phyloP scores from a whole-genome alignment of 441 rosid genomes.

The Arabidopsis hybrid region DNA sequence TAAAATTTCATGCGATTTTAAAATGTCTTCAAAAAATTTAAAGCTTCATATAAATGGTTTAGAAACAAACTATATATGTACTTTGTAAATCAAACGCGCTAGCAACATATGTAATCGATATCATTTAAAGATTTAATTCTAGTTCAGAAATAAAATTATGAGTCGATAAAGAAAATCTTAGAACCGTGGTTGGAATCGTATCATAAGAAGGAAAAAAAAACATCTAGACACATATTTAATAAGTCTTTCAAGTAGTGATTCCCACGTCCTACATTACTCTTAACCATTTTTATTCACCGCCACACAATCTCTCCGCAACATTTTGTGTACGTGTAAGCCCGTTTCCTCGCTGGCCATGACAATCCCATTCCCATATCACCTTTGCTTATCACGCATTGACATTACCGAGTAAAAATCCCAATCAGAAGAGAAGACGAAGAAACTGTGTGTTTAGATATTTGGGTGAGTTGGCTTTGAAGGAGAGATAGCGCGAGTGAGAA shows the following conservation, averaged over 20 bases:
- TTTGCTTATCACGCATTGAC: slow-evolving; percentile 25
- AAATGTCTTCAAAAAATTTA: not conserved
- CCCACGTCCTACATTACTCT: slow-evolving; percentile 31
- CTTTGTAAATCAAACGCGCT: too few species aligned
- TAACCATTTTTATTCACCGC: slow-evolving; percentile 13
- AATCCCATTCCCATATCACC: not conserved
- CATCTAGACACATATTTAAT: not conserved
- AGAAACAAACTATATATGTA: not conserved
- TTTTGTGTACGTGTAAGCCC: not conserved
- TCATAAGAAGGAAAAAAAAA: not conserved
- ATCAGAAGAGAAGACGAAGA: not conserved
- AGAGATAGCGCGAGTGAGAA: slow-evolving; percentile 38
- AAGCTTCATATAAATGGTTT: not conserved
- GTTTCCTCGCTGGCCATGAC: not conserved
- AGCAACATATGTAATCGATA: too few species aligned
- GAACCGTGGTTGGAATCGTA: not conserved
- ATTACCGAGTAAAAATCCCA: not conserved
- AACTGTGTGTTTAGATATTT: not conserved
- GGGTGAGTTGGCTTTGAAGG: slow-evolving; percentile 4
- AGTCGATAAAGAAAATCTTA: too few species aligned
- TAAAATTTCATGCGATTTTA: not conserved
- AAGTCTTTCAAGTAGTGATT: slow-evolving; percentile 27
- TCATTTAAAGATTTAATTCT: too few species aligned
- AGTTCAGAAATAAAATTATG: not conserved
- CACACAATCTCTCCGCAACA: slow-evolving; percentile 8